Conservation (phyloP, 352 stramenopile species). For the Globisporangium okanoganense region DNA sequence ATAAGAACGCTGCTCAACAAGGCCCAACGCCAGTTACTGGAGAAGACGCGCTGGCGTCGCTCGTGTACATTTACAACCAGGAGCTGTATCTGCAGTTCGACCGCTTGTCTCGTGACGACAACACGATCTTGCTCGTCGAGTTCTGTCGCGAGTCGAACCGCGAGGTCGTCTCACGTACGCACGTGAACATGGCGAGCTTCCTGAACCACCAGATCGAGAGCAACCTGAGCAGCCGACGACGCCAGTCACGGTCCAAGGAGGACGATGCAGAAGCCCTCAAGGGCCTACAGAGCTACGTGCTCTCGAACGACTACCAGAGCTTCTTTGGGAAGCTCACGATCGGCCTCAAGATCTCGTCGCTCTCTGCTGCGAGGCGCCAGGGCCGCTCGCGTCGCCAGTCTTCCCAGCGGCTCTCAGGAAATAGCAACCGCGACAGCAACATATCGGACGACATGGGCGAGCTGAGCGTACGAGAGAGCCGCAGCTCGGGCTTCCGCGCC, state of each 20-base stretch:
- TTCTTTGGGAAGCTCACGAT: constrained; percentile 82
- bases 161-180: constrained; percentile 74
- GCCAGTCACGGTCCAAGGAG: constrained; percentile 11
- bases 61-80: constrained; percentile 77
- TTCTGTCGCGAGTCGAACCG: constrained; percentile 72
- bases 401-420: constrained; percentile 30
- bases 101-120: constrained; percentile 77
- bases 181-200: constrained; percentile 81
- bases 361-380: constrained; percentile 38
- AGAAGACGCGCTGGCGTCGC: constrained; percentile 15
- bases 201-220: constrained; percentile 44
- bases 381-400: constrained; percentile 29
- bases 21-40: not conserved
- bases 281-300: constrained; percentile 63
- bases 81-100: constrained; percentile 84
- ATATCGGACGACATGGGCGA: constrained; percentile 24
- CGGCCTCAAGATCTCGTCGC: constrained; percentile 55
- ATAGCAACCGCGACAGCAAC: constrained; percentile 27
- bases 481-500: constrained; percentile 33
- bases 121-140: constrained; percentile 78
- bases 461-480: constrained; percentile 9
- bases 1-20: not conserved
- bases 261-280: constrained; percentile 14
- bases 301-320: constrained; percentile 80
- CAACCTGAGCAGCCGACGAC: constrained; percentile 14